Evolutionary conservation across 148 eudicot genomes (phyloP), one percentile per base, ranked within the genome.

Genomic region (Vaccinium vitisidaea): DNA sequence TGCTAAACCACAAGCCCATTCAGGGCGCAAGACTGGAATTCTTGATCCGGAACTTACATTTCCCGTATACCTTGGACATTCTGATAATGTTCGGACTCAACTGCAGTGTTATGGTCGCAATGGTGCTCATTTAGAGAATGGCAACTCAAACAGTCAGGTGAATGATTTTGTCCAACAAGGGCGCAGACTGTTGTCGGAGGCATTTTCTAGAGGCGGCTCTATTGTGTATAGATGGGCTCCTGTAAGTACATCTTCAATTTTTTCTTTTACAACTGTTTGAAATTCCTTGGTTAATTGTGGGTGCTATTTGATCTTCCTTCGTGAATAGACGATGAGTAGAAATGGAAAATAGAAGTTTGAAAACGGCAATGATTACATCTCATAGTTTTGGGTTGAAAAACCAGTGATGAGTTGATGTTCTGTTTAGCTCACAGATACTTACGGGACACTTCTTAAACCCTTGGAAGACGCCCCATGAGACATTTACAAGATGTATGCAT

Each of bases 221-320:
- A 87, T 96, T 86, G 91, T 90, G 63, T 96, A 87, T 79, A 88
- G 99, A 84, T 96, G 97, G 97, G 95, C 99, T 56, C 95, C 92
- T 80, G 99, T 96, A 88, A 93, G 99, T 87, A 77, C 48, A 39
- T 65, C 16, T 11, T 75, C 30, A 46, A 5, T 30, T 32, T 87
- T 87, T 58, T 71, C 8, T 30, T 43, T 56, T 54, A 63, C 7
- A 4, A 74, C 52, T 78, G 55, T 52, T 73, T n/a, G 3, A 25
- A 61, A 8, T 27, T 50, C 43, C 27, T 69, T 73, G 79, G 39
- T 32, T 36, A n/a, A 63, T 70, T n/a, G 8, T 0, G 52, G 21
- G 8, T 32, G 21, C 70, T 8, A 80, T 15, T 30, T 43, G 4
- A 61, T 46, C 25, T 61, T 8, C 18, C 4, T 8, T 67, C 6